Evolutionary conservation across 2,329 filamentous ascomycete species (phyloP).

Genomic region (Diplodia scrobiculata): DNA sequence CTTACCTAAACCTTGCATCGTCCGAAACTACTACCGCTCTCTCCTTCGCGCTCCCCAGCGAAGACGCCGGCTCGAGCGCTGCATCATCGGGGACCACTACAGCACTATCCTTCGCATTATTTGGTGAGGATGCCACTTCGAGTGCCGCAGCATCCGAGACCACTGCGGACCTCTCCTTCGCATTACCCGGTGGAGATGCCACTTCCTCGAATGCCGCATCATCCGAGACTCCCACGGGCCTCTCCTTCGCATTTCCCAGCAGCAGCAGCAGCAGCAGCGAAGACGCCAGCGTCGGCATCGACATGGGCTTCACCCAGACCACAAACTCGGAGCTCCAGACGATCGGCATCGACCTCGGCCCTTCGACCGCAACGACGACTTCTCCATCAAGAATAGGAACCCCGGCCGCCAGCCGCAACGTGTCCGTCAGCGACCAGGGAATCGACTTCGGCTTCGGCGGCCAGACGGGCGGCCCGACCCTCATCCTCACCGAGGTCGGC

Average conservation of each 20-base stretch:
- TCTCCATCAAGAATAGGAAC: neutral
- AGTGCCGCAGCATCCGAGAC: neutral
- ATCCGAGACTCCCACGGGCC: no score
- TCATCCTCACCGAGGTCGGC: constrained; percentile 5
- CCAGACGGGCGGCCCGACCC: neutral
- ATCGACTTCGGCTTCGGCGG: constrained; percentile 1
- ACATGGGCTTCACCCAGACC: constrained; percentile 8
- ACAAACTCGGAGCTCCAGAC: neutral
- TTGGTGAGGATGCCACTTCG: no score
- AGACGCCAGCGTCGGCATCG: neutral
- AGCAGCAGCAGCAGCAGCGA: neutral
- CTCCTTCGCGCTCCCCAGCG: neutral
- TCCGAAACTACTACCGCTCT: neutral
- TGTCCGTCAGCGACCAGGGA: neutral
- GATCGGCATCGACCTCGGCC: constrained; percentile 8
- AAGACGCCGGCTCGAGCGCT: neutral
- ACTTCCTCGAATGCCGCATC: neutral
- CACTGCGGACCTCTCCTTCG: neutral
- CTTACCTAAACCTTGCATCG: neutral
- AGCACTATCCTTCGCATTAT: neutral
- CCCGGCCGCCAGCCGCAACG: neutral
- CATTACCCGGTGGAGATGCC: neutral
- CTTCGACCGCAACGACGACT: neutral
- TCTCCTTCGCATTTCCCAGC: neutral
- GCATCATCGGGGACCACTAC: neutral